These are phyloP conservation scores for Chaetomidium leptoderma DNA, from an alignment of 495 filamentous ascomycete species.

Conservation along the genomic window DNA sequence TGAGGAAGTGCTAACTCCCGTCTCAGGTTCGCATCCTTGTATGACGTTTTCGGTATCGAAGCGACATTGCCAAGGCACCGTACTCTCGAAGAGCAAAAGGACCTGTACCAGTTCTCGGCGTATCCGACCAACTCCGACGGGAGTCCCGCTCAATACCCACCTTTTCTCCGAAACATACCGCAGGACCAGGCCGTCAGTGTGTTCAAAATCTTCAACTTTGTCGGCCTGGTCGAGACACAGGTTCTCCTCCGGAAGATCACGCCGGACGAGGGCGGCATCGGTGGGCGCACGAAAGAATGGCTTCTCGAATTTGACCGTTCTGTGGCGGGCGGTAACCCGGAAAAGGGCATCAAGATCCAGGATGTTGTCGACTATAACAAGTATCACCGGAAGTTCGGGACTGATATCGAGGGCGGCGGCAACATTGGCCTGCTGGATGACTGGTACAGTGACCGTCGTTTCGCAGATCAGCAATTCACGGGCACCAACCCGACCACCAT, in stretches of 20 bases:
- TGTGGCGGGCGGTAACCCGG: conserved; percentile 27
- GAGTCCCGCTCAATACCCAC: conserved; percentile 31
- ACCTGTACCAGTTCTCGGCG: conserved; percentile 30
- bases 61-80: conserved; percentile 32
- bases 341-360: conserved; percentile 36
- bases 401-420: conserved; percentile 35
- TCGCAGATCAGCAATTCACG: conserved; percentile 49
- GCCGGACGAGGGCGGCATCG: conserved; percentile 31
- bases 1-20: not conserved
- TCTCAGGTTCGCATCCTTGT: conserved; percentile 34
- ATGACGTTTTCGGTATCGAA: conserved; percentile 36
- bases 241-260: conserved; percentile 35
- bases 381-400: conserved; percentile 34
- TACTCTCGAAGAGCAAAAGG: conserved; percentile 29
- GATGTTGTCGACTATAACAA: conserved; percentile 40
- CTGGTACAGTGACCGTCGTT: conserved; percentile 48
- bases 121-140: conserved; percentile 31
- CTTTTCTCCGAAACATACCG: conserved; percentile 33
- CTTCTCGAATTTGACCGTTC: conserved; percentile 26
- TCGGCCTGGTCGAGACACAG: conserved; percentile 32
- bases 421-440: conserved; percentile 45
- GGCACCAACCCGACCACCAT: conserved; percentile 50
- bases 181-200: conserved; percentile 23
- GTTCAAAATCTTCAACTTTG: conserved; percentile 32
- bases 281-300: conserved; percentile 31